Conservation (phyloP, 768 basidiomycete species). For the Suillus variegatus region DNA sequence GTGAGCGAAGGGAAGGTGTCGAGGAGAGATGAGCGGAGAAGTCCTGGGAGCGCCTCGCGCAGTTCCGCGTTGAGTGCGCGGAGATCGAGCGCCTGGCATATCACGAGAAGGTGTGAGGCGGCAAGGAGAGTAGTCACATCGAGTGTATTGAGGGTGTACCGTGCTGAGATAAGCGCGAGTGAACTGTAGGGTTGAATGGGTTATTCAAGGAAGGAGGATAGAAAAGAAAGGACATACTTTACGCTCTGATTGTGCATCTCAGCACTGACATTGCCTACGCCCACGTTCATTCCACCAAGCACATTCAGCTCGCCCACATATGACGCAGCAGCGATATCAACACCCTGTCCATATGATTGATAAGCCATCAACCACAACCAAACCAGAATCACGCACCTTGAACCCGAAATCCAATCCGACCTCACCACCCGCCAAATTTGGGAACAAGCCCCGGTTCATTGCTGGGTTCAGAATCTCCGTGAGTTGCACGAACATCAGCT, state of each 20-base stretch:
- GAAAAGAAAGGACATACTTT: slow-evolving; percentile 56
- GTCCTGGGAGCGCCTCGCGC: slow-evolving; percentile 29
- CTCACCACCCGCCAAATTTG: slow-evolving; percentile 76
- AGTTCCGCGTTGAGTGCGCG: slow-evolving; percentile 76
- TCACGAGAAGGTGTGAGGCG: slow-evolving; percentile 73
- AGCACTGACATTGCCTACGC: slow-evolving; percentile 81
- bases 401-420: slow-evolving; percentile 81
- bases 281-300: slow-evolving; percentile 73
- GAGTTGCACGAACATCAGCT: slow-evolving; percentile 66
- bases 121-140: slow-evolving; percentile 77
- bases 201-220: neutral
- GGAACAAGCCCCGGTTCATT: slow-evolving; percentile 79
- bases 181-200: slow-evolving; percentile 47
- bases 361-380: neutral
- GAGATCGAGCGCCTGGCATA: slow-evolving; percentile 84
- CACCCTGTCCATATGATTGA: slow-evolving; percentile 39
- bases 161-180: slow-evolving; percentile 79
- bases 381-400: slow-evolving; percentile 39
- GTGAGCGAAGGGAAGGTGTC: slow-evolving; percentile 1
- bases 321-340: slow-evolving; percentile 83
- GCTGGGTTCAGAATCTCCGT: slow-evolving; percentile 57
- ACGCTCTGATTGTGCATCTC: slow-evolving; percentile 94
- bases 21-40: slow-evolving; percentile 16
- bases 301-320: slow-evolving; percentile 82
- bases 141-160: slow-evolving; percentile 75